Evolutionary conservation across 2,329 filamentous ascomycete genomes (phyloP).

Genomic region (Aureobasidium leucospermi): DNA sequence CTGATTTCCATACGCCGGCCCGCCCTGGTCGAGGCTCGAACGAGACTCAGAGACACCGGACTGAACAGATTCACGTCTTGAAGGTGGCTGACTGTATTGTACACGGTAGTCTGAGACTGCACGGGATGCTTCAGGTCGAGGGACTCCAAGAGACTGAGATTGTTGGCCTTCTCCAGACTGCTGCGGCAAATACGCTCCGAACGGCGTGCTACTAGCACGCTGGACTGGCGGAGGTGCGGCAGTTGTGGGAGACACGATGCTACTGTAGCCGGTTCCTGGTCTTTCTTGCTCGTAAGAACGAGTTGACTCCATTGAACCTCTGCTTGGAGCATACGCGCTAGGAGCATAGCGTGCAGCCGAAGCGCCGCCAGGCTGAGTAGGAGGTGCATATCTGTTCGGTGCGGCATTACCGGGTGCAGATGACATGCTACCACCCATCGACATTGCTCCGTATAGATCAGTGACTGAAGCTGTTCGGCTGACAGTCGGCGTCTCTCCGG

Average conservation of each 20-base stretch:
- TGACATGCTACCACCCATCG: constrained; percentile 21
- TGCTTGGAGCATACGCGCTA: constrained; percentile 14
- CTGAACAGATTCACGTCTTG: constrained; percentile 24
- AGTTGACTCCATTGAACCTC: constrained; percentile 10
- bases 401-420: constrained; percentile 15
- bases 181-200: constrained; percentile 14
- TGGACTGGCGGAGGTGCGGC: constrained; percentile 5
- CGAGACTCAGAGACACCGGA: constrained; percentile 7
- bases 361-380: constrained; percentile 4
- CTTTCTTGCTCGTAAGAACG: constrained; percentile 15
- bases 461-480: constrained; percentile 57
- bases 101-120: constrained; percentile 25
- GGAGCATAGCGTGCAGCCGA: constrained; percentile 14
- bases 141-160: constrained; percentile 19
- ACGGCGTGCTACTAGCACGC: constrained; percentile 15
- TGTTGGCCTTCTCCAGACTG: constrained; percentile 13
- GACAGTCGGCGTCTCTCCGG: constrained; percentile 50
- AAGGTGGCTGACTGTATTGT: constrained; percentile 22
- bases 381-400: constrained; percentile 25
- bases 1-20: constrained; percentile 11
- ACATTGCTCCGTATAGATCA: constrained; percentile 62
- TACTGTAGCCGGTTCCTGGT: constrained; percentile 13
- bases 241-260: constrained; percentile 3
- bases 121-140: constrained; percentile 22
- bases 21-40: constrained; percentile 11